Percentiles rank a stretch among this genome's conserved stretches.
These are phyloP conservation scores for Prunus mira DNA, from an alignment of 306 rosid species.

Conservation along the genomic window DNA sequence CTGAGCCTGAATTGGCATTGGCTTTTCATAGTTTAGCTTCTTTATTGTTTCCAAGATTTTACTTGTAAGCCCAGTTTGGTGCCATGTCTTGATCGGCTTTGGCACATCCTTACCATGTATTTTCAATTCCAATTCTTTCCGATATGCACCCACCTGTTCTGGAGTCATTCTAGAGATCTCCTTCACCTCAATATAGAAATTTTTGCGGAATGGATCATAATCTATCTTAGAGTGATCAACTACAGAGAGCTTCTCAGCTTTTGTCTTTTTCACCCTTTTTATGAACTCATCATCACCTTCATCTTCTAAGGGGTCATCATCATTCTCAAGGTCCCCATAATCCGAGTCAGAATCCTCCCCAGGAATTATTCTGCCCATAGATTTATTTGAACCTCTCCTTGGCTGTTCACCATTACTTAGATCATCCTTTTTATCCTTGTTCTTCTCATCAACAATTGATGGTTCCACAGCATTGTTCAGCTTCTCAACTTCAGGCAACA, in stretches of 20 bases:
- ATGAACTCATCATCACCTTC: constrained; percentile 94
- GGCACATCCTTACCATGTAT: constrained; percentile 96
- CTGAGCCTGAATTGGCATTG: constrained; percentile 94
- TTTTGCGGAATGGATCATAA: constrained; percentile 67
- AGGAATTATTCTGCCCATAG: constrained; percentile 84
- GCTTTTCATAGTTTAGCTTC: constrained; percentile 73
- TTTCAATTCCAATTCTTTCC: constrained; percentile 85
- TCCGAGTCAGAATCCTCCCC: constrained; percentile 94
- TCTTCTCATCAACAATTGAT: constrained; percentile 32
- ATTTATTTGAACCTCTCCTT: constrained; percentile 60
- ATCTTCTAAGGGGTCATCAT: constrained; percentile 60
- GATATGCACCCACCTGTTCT: constrained; percentile 64
- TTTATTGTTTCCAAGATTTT: constrained; percentile 85
- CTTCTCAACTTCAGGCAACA: constrained; percentile 85
- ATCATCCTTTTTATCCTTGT: constrained; percentile 44
- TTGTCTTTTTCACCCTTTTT: constrained; percentile 95
- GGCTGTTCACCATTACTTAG: constrained; percentile 39
- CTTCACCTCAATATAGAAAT: constrained; percentile 71
- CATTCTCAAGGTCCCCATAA: constrained; percentile 61
- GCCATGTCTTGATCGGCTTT: constrained; percentile 86
- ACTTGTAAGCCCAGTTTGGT: constrained; percentile 91
- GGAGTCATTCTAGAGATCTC: constrained; percentile 66
- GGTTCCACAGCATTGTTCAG: constrained; percentile 45
- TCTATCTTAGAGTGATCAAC: constrained; percentile 96
- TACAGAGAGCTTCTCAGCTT: constrained; percentile 86